A percentile compares a stretch with the other conserved stretches of the same genome.
Evolutionary conservation across 805 yeast species (phyloP).

Genomic region (Candida nemodendra): DNA sequence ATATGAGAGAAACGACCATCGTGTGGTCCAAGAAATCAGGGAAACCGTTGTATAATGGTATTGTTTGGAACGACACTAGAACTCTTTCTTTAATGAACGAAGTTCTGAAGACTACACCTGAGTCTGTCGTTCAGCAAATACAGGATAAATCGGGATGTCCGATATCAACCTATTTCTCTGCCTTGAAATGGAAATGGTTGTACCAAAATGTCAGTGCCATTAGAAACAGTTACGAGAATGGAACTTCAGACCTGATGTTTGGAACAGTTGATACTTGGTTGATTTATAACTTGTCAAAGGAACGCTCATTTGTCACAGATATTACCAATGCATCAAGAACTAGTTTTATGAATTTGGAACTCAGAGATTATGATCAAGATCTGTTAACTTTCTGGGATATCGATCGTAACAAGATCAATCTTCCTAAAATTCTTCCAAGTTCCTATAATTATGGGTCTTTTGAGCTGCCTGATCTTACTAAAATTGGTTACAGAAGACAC

Average conservation of each 20-base stretch:
- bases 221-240: slow-evolving; percentile 64
- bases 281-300: slow-evolving; percentile 75
- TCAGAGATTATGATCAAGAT: slow-evolving; percentile 71
- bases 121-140: slow-evolving; percentile 55
- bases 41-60: slow-evolving; percentile 78
- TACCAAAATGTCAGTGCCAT: slow-evolving; percentile 73
- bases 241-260: slow-evolving; percentile 73
- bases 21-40: slow-evolving; percentile 88
- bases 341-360: slow-evolving; percentile 79
- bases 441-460: slow-evolving; percentile 78
- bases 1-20: slow-evolving; percentile 92
- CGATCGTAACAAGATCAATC: slow-evolving; percentile 58
- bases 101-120: slow-evolving; percentile 52
- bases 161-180: slow-evolving; percentile 86
- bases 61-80: slow-evolving; percentile 95
- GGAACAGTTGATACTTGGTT: slow-evolving; percentile 97
- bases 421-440: slow-evolving; percentile 79
- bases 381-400: slow-evolving; percentile 78
- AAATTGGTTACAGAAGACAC: slow-evolving; percentile 11
- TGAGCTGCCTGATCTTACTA: slow-evolving; percentile 50
- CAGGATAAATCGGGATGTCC: slow-evolving; percentile 79
- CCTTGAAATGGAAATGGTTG: slow-evolving; percentile 86
- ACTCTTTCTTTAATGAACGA: slow-evolving; percentile 70
- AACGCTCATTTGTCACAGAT: slow-evolving; percentile 73
- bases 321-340: slow-evolving; percentile 92